phyloP scores from a whole-genome alignment of 108 stramenopile species.

The Cyclotella cryptica region DNA sequence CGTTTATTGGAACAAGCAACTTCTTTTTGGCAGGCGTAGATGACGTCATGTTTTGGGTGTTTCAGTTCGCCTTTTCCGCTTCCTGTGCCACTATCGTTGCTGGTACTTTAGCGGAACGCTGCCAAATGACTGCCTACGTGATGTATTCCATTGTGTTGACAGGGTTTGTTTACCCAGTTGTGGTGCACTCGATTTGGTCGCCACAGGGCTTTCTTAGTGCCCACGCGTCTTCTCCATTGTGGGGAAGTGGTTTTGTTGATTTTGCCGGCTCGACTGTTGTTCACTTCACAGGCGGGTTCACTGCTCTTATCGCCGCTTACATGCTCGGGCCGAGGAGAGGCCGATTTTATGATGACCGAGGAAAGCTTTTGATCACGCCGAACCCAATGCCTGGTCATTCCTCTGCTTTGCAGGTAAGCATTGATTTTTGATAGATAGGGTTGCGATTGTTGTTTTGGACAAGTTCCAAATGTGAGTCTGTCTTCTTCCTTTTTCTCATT shows the following conservation, averaged over 20 bases:
- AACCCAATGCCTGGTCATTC: slow-evolving; percentile 74
- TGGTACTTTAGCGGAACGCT: slow-evolving; percentile 93
- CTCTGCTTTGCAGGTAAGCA: slow-evolving; percentile 58
- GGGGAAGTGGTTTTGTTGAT: slow-evolving; percentile 77
- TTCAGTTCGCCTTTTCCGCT: slow-evolving; percentile 86
- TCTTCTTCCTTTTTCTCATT: not conserved
- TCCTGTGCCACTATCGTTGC: slow-evolving; percentile 91
- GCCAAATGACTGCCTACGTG: slow-evolving; percentile 87
- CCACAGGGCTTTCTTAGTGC: slow-evolving; percentile 70
- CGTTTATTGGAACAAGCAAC: slow-evolving; percentile 68
- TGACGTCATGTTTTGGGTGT: slow-evolving; percentile 78
- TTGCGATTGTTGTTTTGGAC: not conserved
- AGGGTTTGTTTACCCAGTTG: slow-evolving; percentile 89
- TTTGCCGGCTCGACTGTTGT: slow-evolving; percentile 94
- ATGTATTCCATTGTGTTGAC: slow-evolving; percentile 77
- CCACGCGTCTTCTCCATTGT: slow-evolving; percentile 20
- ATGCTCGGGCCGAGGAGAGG: slow-evolving; percentile 88
- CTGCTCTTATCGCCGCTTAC: slow-evolving; percentile 79
- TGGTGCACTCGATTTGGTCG: slow-evolving; percentile 84
- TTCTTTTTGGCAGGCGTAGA: slow-evolving; percentile 64
- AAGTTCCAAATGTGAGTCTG: not conserved
- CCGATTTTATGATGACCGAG: slow-evolving; percentile 78
- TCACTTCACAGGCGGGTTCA: slow-evolving; percentile 89
- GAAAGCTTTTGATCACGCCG: slow-evolving; percentile 57
- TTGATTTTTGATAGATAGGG: not conserved